These are phyloP conservation scores for Narthecium ossifragum DNA, from an alignment of 106 monocot genomes.

Conservation along the genomic window DNA sequence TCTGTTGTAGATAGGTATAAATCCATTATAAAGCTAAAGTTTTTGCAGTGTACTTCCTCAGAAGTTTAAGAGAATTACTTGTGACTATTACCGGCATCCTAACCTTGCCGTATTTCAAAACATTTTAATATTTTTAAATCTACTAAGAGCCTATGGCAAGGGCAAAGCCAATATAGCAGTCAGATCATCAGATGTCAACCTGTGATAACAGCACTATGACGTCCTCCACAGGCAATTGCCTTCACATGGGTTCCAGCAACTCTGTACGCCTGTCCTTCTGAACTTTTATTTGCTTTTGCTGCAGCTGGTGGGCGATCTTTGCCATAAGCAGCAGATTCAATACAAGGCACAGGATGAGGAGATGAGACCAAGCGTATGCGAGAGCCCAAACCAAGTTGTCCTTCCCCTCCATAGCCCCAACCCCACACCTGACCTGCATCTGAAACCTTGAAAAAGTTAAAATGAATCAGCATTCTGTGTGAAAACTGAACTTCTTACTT, in stretches of 20 bases:
- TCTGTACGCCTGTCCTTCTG: constrained; percentile 29
- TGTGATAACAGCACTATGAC: constrained; percentile 92
- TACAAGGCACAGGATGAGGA: constrained; percentile 86
- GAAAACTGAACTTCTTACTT: not conserved
- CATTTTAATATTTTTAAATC: too few relatives aligned
- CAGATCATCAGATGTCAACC: constrained; percentile 30
- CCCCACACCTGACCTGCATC: constrained; percentile 96
- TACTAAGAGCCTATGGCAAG: too few relatives aligned
- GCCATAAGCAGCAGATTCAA: constrained; percentile 47
- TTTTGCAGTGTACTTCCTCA: too few relatives aligned
- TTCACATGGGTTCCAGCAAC: constrained; percentile 58
- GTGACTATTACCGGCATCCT: too few relatives aligned
- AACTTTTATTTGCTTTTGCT: constrained; percentile 31
- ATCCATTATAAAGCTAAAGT: too few relatives aligned
- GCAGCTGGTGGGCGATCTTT: constrained; percentile 41
- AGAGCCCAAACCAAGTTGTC: constrained; percentile 92
- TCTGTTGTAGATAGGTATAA: too few relatives aligned
- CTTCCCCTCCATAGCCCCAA: constrained; percentile 99
- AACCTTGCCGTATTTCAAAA: too few relatives aligned
- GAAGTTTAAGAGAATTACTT: too few relatives aligned
- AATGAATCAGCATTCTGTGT: too few relatives aligned
- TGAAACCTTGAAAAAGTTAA: constrained; percentile 66
- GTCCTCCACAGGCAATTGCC: constrained; percentile 96
- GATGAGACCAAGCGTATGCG: constrained; percentile 77
- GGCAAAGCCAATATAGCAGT: not conserved